Conservation (phyloP, 2,329 filamentous ascomycete genomes). For the Fusarium mexicanum region DNA sequence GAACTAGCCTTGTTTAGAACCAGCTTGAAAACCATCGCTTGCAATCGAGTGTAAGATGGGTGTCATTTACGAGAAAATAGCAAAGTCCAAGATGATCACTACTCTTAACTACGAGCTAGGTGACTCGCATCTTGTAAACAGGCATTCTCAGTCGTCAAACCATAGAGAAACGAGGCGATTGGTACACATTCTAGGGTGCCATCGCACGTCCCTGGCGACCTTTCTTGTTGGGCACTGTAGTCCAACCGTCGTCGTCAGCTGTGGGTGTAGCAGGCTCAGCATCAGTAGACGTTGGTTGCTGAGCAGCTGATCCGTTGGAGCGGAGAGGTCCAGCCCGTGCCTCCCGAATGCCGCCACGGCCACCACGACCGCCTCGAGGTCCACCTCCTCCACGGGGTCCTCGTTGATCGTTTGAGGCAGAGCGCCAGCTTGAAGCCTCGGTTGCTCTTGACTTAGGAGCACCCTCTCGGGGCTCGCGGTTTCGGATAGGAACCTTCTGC, state of each 20-base stretch:
- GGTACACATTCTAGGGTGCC: conserved; percentile 48
- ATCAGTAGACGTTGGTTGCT: conserved; percentile 48
- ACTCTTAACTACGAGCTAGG: conserved; percentile 30
- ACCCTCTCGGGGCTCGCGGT: conserved; percentile 52
- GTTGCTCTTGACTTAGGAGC: conserved; percentile 62
- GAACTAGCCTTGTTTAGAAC: neutral
- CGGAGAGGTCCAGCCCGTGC: conserved; percentile 55
- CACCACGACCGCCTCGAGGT: conserved; percentile 55
- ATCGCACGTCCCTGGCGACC: conserved; percentile 49
- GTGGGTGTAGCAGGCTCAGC: conserved; percentile 50
- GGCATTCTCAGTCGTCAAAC: conserved; percentile 50
- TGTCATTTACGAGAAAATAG: conserved; percentile 31
- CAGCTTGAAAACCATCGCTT: neutral
- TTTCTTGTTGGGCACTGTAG: conserved; percentile 60
- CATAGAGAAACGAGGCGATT: conserved; percentile 48
- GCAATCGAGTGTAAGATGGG: conserved; percentile 33
- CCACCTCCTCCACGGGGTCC: conserved; percentile 60
- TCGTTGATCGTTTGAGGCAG: conserved; percentile 59
- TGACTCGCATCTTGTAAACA: conserved; percentile 43
- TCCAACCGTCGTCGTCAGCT: conserved; percentile 71
- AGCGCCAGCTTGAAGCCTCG: conserved; percentile 70
- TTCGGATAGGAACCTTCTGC: conserved; percentile 57
- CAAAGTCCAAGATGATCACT: conserved; percentile 31
- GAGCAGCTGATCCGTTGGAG: conserved; percentile 57
- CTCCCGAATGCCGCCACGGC: conserved; percentile 53